Evolutionary conservation across 345 rosid species (phyloP), one percentile per base, ranked within the genome.

Genomic region (Chamaenerion angustifolium): DNA sequence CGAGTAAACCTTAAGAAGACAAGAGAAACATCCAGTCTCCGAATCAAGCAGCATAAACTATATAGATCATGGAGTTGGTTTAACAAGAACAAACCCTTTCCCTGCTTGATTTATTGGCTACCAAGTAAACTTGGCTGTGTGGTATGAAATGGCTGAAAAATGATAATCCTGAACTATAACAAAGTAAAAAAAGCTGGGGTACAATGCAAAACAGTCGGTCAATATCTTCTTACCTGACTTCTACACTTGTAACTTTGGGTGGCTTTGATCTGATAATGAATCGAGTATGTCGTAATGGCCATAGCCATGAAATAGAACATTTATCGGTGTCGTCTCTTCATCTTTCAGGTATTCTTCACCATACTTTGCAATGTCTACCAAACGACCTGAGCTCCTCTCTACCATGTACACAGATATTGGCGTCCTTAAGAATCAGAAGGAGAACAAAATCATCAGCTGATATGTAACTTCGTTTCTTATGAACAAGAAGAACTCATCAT

Each of bases 241-340:
- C 60, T 76, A 56, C 55, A 51, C 43, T 62, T 62, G 46, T 61
- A 55, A 52, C 56, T 61, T 62, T 67, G 54, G 61, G 18, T 41
- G 53, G 43, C 48, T 68, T 55, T 58, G 60, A 21, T 48, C 52
- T 11, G 73, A 25, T 25, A 56, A 55, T 13, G 67, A 68, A 65
- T 82, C 92, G 71, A 82, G 55, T 48, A 77, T 40, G 55, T 82
- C 92, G 0, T 82, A 82, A 68, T 82, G 92, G 52, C 92, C 92
- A 49, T 82, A 79, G 51, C 83, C 81, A 68, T 82, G 86, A 69
- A 79, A 82, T 63, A 82, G 67, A 60, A 82, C 72, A 3, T 77
- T 79, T 41, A 82, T 77, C n/a, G 86, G 51, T 37, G 27, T 31
- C 8, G 4, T 63, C 43, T 51, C 76, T 40, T 62, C 62, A 15